Base-by-base conservation (phyloP, 495 filamentous ascomycete species). In the Trichoderma parareesei region DNA sequence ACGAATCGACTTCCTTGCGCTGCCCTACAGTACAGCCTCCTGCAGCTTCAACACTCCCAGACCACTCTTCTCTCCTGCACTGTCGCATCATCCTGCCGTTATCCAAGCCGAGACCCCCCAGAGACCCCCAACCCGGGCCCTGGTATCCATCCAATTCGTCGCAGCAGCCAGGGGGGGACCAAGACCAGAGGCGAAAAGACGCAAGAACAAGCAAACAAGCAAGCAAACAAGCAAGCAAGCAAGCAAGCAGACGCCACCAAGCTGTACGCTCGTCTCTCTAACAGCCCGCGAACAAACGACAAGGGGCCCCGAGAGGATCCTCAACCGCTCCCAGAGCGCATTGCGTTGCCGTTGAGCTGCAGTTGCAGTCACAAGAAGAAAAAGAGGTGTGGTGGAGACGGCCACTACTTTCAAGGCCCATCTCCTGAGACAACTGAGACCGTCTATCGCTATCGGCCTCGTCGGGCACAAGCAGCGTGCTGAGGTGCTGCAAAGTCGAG, bases 101-200 rank as follows among this genome's bases (percentile, higher is more conserved):
- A 27, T 27, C 37, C 53, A 35, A n/a, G 53, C 20, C 53, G 27
- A 11, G 18, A n/a, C 3, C 16, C 53, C 27, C 53, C 53, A n/a
- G 14, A 14, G 48, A 33, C 16, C 53, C 53, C 53, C 53, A 27
- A 57, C 13, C 53, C 33, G 27, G 53, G 4, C 53, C 53, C 53
- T 27, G 53, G 53, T 57, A 57, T 57, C 53, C 53, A 57, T 57
- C 53, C 53, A 57, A 57, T 57, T 57, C 53, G 53, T 57, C 33
- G 27, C 53, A 57, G 49, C 49, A 57, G 27, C 53, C 35, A 27
- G 27, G 27, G 37, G 53, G 53, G 53, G 53, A 27, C 27, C 10
- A 57, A 57, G 14, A 10, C 33, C 8, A 4, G 27, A 35, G 27
- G 20, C n/a, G 1, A 11, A 55, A 55, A 7, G 18, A 20, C 48